Evolutionary conservation across 495 filamentous ascomycete genomes (phyloP), one percentile per base, ranked within the genome.

Genomic region (Bryoglossum gracile): DNA sequence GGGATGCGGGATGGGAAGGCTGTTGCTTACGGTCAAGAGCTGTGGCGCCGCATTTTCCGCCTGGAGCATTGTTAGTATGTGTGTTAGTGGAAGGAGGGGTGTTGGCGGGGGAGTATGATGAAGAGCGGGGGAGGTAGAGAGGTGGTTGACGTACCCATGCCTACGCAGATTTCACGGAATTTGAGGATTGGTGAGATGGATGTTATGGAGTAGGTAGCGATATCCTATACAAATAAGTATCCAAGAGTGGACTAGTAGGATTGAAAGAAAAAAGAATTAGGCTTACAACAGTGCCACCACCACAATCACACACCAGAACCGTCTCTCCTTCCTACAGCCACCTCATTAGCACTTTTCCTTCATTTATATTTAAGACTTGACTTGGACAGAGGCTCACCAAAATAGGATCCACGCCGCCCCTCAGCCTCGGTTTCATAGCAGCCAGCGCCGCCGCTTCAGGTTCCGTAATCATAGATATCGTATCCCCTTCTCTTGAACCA

Each of bases 361-460:
- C 11, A 18, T 19, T 3, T 3, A 18, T 4, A 40, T 8, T 40
- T 40, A 19, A 21, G 18, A 36, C 13, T 18, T 5, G n/a, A 4
- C n/a, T n/a, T n/a, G n/a, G n/a, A n/a, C n/a, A n/a, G n/a, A n/a
- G 4, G 9, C 42, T 1, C 37, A 54, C 51, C 38, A 37, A 38
- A 17, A 54, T 30, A 0, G 26, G 21, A 40, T 54, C 36, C 8
- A 44, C 5, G 10, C 37, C 30, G 37, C 14, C 14, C 2, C 4
- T 24, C n/a, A 16, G 13, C 18, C 6, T 17, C 19, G 1, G 35
- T 9, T 51, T 58, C 11, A 54, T 8, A 3, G 55, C 39, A 21
- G 28, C 40, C 11, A 46, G 46, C 13, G 55, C 50, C 11, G 62
- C 62, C 1, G 65, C 65, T 42, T 67, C 62, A 17, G 66, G 65